Evolutionary conservation across 345 rosid genomes (phyloP), one percentile per base, ranked within the genome.

Genomic region (Triadica sebifera): DNA sequence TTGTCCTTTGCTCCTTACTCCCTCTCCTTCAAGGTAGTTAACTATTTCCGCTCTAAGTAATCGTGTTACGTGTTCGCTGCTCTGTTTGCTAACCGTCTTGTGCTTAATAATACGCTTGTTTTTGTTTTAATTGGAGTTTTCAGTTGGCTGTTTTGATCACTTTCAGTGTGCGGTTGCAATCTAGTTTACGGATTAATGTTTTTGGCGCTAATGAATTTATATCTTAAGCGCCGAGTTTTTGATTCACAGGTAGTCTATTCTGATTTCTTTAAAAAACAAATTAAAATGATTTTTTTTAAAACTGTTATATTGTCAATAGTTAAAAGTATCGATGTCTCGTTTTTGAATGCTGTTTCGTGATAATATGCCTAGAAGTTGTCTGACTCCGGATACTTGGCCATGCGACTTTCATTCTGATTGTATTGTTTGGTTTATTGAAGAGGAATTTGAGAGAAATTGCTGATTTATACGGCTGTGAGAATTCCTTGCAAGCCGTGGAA

Each of bases 401-500:
- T 24, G 1, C 13, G 52, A 12, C 15, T n/a, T 65, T 4, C 0
- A 9, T 65, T 45, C 47, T 65, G 69, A 45, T 45, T 70, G 15
- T 8, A 38, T 41, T 43, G 25, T 22, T 51, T 67, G 62, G 50
- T 60, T 53, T 51, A 45, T 73, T 65, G 37, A 85, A 94, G 98
- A 94, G 98, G 81, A 91, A 85, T 74, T 77, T 94, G 90, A 89
- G 87, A 80, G 90, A 87, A 59, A 84, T 91, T 59, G 87, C 98
- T 56, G 81, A 87, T 53, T 83, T 92, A 50, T 93, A 93, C 82
- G 93, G 94, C 65, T 84, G 89, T 11, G 85, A 86, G 70, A 74
- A 88, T 15, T 80, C 95, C 19, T 59, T 93, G 77, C 75, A 81
- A 68, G 86, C 90, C 11, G 83, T 94, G 63, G 97, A 92, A 80